Percentiles rank a stretch among this genome's conserved stretches.
Evolutionary conservation across 2,329 filamentous ascomycete genomes (phyloP).

Genomic region (Blastomyces gilchristii): DNA sequence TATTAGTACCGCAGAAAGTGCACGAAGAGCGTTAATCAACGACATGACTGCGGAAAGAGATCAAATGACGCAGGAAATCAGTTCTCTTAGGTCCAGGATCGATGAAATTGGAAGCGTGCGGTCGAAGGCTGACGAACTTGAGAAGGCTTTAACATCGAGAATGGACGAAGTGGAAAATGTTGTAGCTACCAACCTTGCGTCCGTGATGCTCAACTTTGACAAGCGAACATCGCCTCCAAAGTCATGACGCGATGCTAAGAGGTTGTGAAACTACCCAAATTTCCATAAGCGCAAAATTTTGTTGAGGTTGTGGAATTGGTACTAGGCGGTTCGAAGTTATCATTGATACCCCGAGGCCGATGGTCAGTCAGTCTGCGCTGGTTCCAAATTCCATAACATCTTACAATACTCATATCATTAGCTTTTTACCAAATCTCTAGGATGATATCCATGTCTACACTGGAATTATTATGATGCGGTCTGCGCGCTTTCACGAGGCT

Average conservation of each 20-base stretch:
- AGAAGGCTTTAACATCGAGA: not conserved
- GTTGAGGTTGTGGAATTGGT: not conserved
- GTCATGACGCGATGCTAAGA: not conserved
- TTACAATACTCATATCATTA: not conserved
- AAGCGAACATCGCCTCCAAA: not conserved
- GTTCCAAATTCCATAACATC: not conserved
- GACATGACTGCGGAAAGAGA: not conserved
- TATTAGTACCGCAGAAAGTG: not conserved
- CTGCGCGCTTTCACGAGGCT: not conserved
- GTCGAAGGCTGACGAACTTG: not conserved
- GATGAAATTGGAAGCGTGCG: not conserved
- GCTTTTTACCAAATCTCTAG: not conserved
- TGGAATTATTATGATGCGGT: not conserved
- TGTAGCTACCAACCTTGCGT: not conserved
- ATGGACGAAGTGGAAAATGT: conserved; percentile 15
- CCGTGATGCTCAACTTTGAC: not conserved
- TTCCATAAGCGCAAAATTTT: not conserved
- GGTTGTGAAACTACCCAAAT: not conserved
- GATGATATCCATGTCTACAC: not conserved
- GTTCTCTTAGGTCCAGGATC: not conserved
- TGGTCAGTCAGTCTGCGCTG: not conserved
- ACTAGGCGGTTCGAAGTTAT: not conserved
- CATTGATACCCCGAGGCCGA: not conserved
- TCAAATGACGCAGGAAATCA: not conserved
- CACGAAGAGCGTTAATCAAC: not conserved